Evolutionary conservation across 257 asterid species (phyloP).

Genomic region (Solanum sparsipilum): DNA sequence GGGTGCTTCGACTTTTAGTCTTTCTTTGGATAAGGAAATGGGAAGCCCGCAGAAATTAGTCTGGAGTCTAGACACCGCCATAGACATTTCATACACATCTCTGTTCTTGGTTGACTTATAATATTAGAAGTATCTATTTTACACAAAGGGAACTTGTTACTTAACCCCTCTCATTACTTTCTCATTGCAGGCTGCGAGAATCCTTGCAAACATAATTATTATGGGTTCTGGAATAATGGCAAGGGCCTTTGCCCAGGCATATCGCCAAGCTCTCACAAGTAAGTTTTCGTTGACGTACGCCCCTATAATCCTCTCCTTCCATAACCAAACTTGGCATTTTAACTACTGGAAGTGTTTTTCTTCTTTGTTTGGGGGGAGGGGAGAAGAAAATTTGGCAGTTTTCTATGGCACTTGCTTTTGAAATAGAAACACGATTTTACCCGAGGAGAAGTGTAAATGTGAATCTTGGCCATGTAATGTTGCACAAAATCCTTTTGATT

Average conservation of each 20-base stretch:
- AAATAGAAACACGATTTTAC: not conserved
- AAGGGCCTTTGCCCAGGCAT: constrained; percentile 60
- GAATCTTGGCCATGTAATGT: not conserved
- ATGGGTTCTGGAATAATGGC: constrained; percentile 57
- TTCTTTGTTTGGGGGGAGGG: not conserved
- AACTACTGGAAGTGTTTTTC: not conserved
- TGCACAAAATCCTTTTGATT: not conserved
- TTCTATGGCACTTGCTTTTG: not conserved
- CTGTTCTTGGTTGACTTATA: not conserved
- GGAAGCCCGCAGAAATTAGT: not conserved
- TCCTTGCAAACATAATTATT: constrained; percentile 51
- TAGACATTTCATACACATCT: not conserved
- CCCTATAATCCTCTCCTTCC: not conserved
- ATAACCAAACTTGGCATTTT: not conserved
- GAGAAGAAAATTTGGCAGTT: not conserved
- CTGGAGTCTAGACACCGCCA: not conserved
- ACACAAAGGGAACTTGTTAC: not conserved
- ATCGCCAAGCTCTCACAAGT: constrained; percentile 74
- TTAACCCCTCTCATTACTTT: not conserved
- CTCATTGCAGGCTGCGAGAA: constrained; percentile 40
- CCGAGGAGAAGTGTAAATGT: not conserved
- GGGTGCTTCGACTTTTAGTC: not conserved
- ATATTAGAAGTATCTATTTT: not conserved
- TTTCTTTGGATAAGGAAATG: not conserved
- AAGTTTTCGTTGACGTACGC: constrained; percentile 5